Conservation (phyloP, 306 rosid genomes). For the Crotalaria pallida region DNA sequence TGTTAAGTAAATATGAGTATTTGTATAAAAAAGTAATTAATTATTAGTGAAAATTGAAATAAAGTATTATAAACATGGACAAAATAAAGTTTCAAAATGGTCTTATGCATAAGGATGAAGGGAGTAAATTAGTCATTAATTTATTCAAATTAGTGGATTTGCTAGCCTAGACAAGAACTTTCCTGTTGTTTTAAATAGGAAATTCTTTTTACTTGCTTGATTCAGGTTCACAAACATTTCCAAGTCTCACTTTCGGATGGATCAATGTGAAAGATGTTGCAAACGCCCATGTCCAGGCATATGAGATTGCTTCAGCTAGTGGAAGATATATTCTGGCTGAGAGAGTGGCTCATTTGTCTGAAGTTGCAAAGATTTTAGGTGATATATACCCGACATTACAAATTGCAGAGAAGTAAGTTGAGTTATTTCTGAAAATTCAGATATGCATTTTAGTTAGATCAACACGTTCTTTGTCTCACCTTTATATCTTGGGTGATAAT, state of each 20-base stretch:
- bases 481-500: too few relatives aligned
- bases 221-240: conserved; percentile 55
- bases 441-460: too few relatives aligned
- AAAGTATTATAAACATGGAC: too few relatives aligned
- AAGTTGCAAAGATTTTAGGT: conserved; percentile 37
- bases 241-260: conserved; percentile 51
- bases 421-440: background rate
- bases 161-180: background rate
- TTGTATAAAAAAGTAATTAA: too few relatives aligned
- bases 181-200: background rate
- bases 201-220: background rate
- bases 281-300: conserved; percentile 63
- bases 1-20: too few relatives aligned
- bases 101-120: too few relatives aligned
- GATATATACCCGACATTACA: conserved; percentile 41
- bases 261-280: conserved; percentile 76
- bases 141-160: background rate
- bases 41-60: too few relatives aligned
- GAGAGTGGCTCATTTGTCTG: conserved; percentile 45
- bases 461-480: too few relatives aligned
- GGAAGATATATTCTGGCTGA: conserved; percentile 73
- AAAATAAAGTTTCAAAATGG: too few relatives aligned
- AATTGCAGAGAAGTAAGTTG: conserved; percentile 60
- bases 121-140: background rate
- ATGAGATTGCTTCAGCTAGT: conserved; percentile 59